These are phyloP conservation scores for Cutaneotrichosporon sp. DNA, from an alignment of 1,284 basidiomycete genomes.

Conservation along the genomic window DNA sequence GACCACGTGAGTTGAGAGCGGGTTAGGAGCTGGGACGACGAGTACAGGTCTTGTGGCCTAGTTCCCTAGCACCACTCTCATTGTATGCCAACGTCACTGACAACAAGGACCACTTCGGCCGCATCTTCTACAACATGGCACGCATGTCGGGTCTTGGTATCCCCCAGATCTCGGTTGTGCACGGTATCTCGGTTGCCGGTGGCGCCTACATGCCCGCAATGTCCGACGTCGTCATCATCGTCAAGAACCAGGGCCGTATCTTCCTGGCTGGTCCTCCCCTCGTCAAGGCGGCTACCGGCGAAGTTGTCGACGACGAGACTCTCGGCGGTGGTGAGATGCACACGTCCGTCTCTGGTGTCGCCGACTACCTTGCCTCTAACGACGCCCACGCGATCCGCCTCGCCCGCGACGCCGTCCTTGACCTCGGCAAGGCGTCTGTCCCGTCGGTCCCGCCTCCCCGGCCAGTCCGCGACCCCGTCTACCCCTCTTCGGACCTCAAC, in stretches of 20 bases:
- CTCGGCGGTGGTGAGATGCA: conserved; percentile 84
- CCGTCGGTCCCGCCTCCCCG: conserved; percentile 17
- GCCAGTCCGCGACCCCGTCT: conserved; percentile 61
- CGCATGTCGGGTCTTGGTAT: conserved; percentile 79
- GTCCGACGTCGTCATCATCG: conserved; percentile 95
- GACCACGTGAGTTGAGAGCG: conserved; percentile 30
- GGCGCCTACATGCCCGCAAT: conserved; percentile 85
- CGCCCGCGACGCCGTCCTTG: conserved; percentile 75
- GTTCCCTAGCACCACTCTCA: no score
- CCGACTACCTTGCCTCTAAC: conserved; percentile 83
- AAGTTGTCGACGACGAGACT: conserved; percentile 83
- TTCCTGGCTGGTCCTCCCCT: conserved; percentile 95
- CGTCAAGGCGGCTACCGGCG: conserved; percentile 92
- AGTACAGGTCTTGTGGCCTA: no score
- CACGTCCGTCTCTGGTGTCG: conserved; percentile 87
- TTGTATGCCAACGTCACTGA: conserved; percentile 3
- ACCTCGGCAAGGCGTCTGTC: conserved; percentile 60
- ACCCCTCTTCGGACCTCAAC: conserved; percentile 76
- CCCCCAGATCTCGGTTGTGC: conserved; percentile 88
- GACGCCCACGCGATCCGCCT: conserved; percentile 86
- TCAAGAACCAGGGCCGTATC: conserved; percentile 83
- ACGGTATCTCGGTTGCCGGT: conserved; percentile 86
- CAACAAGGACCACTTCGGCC: conserved; percentile 75
- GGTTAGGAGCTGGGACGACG: background rate
- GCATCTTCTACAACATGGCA: conserved; percentile 97